Evolutionary conservation across 2,329 filamentous ascomycete species (phyloP), one percentile per base, ranked within the genome.

Genomic region (Elsinoe ampelina): DNA sequence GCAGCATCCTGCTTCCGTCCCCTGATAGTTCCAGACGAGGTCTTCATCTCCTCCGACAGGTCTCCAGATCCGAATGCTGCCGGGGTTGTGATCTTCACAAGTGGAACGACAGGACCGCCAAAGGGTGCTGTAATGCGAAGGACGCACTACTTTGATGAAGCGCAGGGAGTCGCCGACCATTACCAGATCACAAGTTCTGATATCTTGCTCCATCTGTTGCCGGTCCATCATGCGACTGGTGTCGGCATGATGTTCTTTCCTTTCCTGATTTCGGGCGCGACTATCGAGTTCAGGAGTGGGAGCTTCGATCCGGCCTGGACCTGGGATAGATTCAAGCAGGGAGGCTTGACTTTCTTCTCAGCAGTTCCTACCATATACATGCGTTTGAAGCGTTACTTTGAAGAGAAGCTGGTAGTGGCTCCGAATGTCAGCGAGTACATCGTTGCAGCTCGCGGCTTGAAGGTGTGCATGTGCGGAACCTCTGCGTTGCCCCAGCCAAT

Each of bases 321-420:
- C 50, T 79, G 76, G 76, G 64, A 70, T 17, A 70, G 75, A 13
- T 78, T 74, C 74, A 58, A 68, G 65, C 30, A 64, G 61, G 55
- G 72, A 65, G 71, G 59, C 65, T 68, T 43, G 68, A 74, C 73
- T 0, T 72, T 78, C 68, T 79, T 79, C 67, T 73, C 75, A 61
- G 76, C 74, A 13, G 76, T 79, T 1, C 76, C 76, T 2, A 78
- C 76, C 1, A 76, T 78, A 30, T 79, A 77, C 64, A 73, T 75
- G 45, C 70, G 75, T 0, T 65, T 78, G 52, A 71, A 74, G 57
- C 71, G 76, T 57, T 73, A 77, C 54, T 74, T 70, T 55, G 69
- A 73, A 62, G 67, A 66, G 19, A 63, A 45, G 1, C 59, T 75
- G 15, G 57, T 62, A 2, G 67, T 68, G 35, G 57, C 66, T 7